These are phyloP conservation scores for Bretschneidera sinensis DNA, from an alignment of 345 rosid genomes.

Conservation along the genomic window DNA sequence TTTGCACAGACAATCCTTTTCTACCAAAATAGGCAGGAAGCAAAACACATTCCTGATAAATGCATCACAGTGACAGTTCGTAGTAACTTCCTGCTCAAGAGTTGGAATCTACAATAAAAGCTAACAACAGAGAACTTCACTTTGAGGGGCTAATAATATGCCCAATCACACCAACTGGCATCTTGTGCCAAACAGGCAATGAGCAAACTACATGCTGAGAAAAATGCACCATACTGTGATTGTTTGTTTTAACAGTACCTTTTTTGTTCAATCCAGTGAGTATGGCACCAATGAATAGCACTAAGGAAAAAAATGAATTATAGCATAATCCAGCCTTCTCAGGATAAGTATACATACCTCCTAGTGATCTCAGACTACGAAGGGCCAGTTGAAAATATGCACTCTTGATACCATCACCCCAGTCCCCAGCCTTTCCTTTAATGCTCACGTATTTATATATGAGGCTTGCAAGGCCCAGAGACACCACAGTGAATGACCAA, in stretches of 20 bases:
- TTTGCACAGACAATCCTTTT: too few species aligned
- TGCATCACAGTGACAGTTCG: background rate
- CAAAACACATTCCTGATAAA: too few species aligned
- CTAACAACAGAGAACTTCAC: background rate
- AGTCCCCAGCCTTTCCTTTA: slow-evolving; percentile 99
- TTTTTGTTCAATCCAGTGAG: background rate
- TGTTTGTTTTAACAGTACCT: too few species aligned
- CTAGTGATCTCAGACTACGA: slow-evolving; percentile 96
- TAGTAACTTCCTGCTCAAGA: background rate
- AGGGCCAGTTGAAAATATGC: slow-evolving; percentile 99
- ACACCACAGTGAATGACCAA: slow-evolving; percentile 89
- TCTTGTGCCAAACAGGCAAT: background rate
- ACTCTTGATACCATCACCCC: slow-evolving; percentile 99
- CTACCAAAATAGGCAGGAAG: too few species aligned
- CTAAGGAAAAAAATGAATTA: background rate
- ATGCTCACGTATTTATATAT: slow-evolving; percentile 94
- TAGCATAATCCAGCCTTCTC: background rate
- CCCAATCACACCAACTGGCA: background rate
- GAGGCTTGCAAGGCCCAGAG: slow-evolving; percentile 96
- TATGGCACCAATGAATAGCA: background rate
- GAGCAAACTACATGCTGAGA: background rate
- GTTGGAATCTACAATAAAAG: background rate
- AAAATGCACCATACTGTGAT: background rate
- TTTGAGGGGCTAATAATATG: background rate
- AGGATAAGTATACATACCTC: slow-evolving; percentile 49